These are phyloP conservation scores for Aspergillus ostianus DNA, from an alignment of 495 filamentous ascomycete genomes.

Conservation along the genomic window DNA sequence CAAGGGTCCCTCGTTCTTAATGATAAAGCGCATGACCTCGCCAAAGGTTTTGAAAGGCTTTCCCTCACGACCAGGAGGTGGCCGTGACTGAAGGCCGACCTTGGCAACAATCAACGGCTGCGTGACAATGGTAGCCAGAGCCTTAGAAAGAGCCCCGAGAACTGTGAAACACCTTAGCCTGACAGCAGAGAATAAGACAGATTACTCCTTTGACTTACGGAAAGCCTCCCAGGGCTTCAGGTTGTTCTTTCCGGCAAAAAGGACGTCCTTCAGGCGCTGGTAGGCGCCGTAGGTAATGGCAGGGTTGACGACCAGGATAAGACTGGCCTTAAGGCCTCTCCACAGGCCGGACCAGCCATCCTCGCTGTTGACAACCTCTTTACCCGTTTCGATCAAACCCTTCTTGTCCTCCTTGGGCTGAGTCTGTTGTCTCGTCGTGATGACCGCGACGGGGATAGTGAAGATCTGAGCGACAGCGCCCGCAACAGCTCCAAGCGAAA, in stretches of 20 bases:
- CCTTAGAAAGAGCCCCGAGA: conserved; percentile 90
- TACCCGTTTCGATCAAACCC: conserved; percentile 82
- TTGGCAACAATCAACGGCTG: conserved; percentile 98
- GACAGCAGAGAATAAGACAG: background rate
- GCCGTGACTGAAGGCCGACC: conserved; percentile 90
- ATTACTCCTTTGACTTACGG: conserved; percentile 52
- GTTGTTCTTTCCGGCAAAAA: conserved; percentile 76
- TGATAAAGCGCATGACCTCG: conserved; percentile 92
- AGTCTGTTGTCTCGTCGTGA: conserved; percentile 95
- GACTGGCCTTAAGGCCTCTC: conserved; percentile 92
- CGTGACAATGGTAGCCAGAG: conserved; percentile 85
- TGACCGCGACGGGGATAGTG: conserved; percentile 92
- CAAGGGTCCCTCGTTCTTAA: conserved; percentile 77
- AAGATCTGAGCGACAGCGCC: conserved; percentile 93
- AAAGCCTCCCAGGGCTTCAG: conserved; percentile 90
- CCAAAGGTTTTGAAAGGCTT: conserved; percentile 94
- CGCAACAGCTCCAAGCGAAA: conserved; percentile 81
- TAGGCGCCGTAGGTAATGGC: conserved; percentile 98
- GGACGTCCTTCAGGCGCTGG: conserved; percentile 74
- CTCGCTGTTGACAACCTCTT: conserved; percentile 84
- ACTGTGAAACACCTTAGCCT: conserved; percentile 49
- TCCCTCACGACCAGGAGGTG: conserved; percentile 77
- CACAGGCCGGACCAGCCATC: conserved; percentile 89
- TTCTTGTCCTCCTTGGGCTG: conserved; percentile 80
- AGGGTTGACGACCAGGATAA: conserved; percentile 95